A percentile compares a stretch with the other conserved stretches of the same genome.
phyloP scores from a whole-genome alignment of 1,284 basidiomycete species.

The Cutaneotrichosporon cutaneum region DNA sequence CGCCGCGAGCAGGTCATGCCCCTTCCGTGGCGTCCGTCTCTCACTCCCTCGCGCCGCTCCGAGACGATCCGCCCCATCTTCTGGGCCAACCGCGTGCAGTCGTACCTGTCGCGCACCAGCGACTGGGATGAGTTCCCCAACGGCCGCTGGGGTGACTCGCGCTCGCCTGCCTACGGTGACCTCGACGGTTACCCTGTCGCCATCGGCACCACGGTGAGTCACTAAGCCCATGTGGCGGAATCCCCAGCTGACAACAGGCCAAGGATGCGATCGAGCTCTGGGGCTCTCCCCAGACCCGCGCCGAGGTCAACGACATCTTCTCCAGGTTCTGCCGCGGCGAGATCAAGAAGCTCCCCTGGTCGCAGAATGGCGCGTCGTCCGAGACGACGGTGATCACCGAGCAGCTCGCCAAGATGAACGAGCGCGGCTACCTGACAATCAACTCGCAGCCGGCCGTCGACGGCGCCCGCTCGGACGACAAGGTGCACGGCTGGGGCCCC shows the following conservation, averaged over 20 bases:
- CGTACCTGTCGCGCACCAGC: slow-evolving; percentile 82
- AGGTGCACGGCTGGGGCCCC: slow-evolving; percentile 90
- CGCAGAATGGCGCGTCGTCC: slow-evolving; percentile 77
- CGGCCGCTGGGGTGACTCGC: slow-evolving; percentile 95
- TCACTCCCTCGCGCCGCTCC: slow-evolving; percentile 80
- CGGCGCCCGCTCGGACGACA: slow-evolving; percentile 81
- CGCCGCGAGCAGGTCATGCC: slow-evolving; percentile 83
- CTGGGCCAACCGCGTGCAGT: slow-evolving; percentile 83
- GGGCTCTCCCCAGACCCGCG: slow-evolving; percentile 69
- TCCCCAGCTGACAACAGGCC: slow-evolving; percentile 23
- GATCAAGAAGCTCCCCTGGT: slow-evolving; percentile 85
- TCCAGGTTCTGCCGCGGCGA: slow-evolving; percentile 71
- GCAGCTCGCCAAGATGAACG: slow-evolving; percentile 80
- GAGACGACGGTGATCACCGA: slow-evolving; percentile 82
- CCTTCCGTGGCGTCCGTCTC: slow-evolving; percentile 88
- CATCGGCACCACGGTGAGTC: slow-evolving; percentile 63
- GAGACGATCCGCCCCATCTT: slow-evolving; percentile 91
- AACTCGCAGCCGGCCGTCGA: slow-evolving; percentile 98
- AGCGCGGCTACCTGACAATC: slow-evolving; percentile 90
- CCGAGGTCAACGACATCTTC: slow-evolving; percentile 69
- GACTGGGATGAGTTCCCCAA: slow-evolving; percentile 99
- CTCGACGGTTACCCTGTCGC: slow-evolving; percentile 89
- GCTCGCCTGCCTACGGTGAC: slow-evolving; percentile 96
- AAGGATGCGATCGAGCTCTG: slow-evolving; percentile 77
- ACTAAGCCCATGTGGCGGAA: not conserved